Base-by-base conservation (phyloP, 176 grass and related monocot species). In the Eremochloa ophiuroides region DNA sequence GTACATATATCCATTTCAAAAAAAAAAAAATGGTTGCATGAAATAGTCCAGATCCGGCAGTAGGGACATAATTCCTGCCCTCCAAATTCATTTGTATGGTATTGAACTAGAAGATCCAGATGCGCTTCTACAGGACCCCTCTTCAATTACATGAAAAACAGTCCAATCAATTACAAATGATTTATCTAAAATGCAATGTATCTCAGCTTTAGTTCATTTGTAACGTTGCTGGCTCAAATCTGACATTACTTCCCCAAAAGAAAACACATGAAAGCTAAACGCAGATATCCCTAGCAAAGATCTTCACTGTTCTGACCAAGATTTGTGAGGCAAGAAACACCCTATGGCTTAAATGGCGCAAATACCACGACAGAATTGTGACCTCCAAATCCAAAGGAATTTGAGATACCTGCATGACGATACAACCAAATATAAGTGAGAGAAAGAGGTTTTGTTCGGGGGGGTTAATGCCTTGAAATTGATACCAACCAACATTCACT, bases 281-380 rank as follows among this genome's bases (percentile, higher is more conserved):
- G 5, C 59, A 40, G 58, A 82, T 58, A 61, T 77, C 60, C 58
- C 78, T 13, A 62, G 35, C 66, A 82, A 78, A 62, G 33, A 27
- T 7, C n/a, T 30, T 33, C 38, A 7, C 83, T 73, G 69, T 66
- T 74, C 78, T 58, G 78, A 34, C 65, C 65, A 82, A 50, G 37
- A 89, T 78, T 73, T 78, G 47, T 73, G 59, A 46, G 84, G 14
- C 40, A 81, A 66, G 62, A 44, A 62, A 62, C 67, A 63, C 10
- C 77, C 86, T 75, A 98, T 77, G 90, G 92, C 82, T 93, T 95
- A 80, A 95, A 98, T 81, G 95, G 92, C n/a, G 95, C 95, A 71
- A 98, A 98, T 27, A 93, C 90, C 53, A 97, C 95, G 48, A 97
- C 95, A 2, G 95, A 98, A 81, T 98, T 98, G 71, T 98, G 95